Evolutionary conservation across 2,329 filamentous ascomycete genomes (phyloP), one percentile per base, ranked within the genome.

Genomic region (Calonectria henricotiae): DNA sequence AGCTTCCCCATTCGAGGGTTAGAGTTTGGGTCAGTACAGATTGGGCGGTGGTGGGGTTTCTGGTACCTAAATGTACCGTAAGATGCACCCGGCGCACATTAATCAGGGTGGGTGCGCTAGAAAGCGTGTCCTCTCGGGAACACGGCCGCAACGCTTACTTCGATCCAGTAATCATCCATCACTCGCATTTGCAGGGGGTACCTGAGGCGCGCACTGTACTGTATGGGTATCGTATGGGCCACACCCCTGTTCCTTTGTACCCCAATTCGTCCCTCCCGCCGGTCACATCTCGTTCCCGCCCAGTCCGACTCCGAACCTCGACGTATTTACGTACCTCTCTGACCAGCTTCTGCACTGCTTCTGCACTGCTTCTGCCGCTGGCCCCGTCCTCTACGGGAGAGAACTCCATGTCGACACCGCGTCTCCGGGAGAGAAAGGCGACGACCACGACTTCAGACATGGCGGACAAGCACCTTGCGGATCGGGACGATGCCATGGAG

Each of bases 371-470:
- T 61, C 41, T 25, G 32, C 23, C 23, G 13, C 47, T 46, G 23
- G 15, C 44, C 27, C 41, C 43, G 35, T 54, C 30, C 15, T 27
- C 37, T 43, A 8, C 37, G 66, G 66, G 58, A 62, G 47, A 41
- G 35, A 43, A 39, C 47, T 46, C 64, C 64, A 69, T 69, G 67
- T 69, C 67, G 67, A 66, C 44, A 47, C 32, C 55, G 23, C 39
- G 20, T 46, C 55, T 69, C 55, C 67, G 67, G 62, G 55, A 69
- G 67, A 65, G 67, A 69, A 65, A 62, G 67, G 67, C 67, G 55
- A 77, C 75, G 67, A 58, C 32, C 32, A 73, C 69, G 68, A 75
- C 71, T 69, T 66, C 69, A 44, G 74, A 75, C 37, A 76, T 76
- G 73, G 68, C 73, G 67, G 73, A 8, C 35, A 61, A 62, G 41